phyloP scores from a whole-genome alignment of 2,329 filamentous ascomycete genomes.

The Verticillium dahliae region DNA sequence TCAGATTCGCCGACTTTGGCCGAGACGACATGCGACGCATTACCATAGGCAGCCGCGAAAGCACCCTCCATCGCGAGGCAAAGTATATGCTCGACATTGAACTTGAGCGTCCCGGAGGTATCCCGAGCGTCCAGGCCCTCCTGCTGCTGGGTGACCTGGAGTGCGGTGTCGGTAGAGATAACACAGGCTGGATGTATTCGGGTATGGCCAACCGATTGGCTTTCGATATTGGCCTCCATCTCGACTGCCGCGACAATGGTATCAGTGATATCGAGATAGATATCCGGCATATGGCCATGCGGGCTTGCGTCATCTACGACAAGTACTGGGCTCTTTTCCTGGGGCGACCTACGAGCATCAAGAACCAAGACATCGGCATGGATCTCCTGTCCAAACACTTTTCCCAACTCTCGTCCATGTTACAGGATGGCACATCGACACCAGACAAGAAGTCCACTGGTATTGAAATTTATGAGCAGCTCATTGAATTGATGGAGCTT shows the following conservation, averaged over 20 bases:
- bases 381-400: slow-evolving; percentile 39
- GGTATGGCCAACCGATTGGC: slow-evolving; percentile 40
- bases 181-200: slow-evolving; percentile 48
- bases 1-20: slow-evolving; percentile 40
- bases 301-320: slow-evolving; percentile 46
- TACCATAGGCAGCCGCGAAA: slow-evolving; percentile 38
- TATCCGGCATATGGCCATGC: slow-evolving; percentile 43
- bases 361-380: slow-evolving; percentile 41
- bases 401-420: slow-evolving; percentile 30
- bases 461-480: slow-evolving; percentile 39
- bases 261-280: slow-evolving; percentile 38
- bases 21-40: slow-evolving; percentile 42
- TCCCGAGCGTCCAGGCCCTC: slow-evolving; percentile 45
- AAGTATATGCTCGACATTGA: slow-evolving; percentile 48
- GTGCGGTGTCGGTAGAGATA: slow-evolving; percentile 45
- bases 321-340: slow-evolving; percentile 50
- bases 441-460: slow-evolving; percentile 15
- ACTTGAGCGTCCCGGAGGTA: slow-evolving; percentile 43
- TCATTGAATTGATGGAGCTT: slow-evolving; percentile 50
- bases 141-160: slow-evolving; percentile 46
- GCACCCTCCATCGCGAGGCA: slow-evolving; percentile 44
- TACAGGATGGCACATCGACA: slow-evolving; percentile 20
- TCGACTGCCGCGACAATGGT: slow-evolving; percentile 33
- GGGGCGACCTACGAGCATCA: slow-evolving; percentile 46
- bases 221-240: slow-evolving; percentile 42